Evolutionary conservation across 306 rosid species (phyloP).

Genomic region (Lithocarpus polystachyus): DNA sequence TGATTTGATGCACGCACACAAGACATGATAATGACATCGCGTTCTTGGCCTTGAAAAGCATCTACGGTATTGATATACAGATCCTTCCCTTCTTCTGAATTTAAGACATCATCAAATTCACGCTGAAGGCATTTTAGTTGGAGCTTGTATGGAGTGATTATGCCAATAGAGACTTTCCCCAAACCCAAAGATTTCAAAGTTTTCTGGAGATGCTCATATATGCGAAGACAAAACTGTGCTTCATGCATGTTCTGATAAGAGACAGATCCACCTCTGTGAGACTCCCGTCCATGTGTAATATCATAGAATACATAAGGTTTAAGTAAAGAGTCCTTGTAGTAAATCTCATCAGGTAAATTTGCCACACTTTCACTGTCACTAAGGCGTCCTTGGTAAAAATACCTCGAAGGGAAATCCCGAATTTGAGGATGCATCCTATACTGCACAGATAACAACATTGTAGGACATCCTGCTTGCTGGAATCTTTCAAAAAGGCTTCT

Average conservation of each 20-base stretch:
- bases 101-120: slow-evolving; percentile 81
- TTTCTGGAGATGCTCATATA: slow-evolving; percentile 89
- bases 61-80: slow-evolving; percentile 92
- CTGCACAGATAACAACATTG: slow-evolving; percentile 94
- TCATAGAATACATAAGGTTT: slow-evolving; percentile 87
- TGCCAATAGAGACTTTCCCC: slow-evolving; percentile 79
- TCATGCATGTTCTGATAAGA: slow-evolving; percentile 87
- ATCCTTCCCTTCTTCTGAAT: slow-evolving; percentile 94
- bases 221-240: slow-evolving; percentile 87
- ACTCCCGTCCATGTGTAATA: slow-evolving; percentile 90
- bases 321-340: slow-evolving; percentile 81
- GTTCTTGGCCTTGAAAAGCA: slow-evolving; percentile 99
- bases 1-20: slow-evolving; percentile 95
- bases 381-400: slow-evolving; percentile 95
- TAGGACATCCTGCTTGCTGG: slow-evolving; percentile 94
- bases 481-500: slow-evolving; percentile 97
- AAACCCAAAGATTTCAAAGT: slow-evolving; percentile 54
- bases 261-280: slow-evolving; percentile 96
- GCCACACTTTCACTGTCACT: slow-evolving; percentile 83
- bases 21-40: slow-evolving; percentile 97
- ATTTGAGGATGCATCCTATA: slow-evolving; percentile 98
- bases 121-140: slow-evolving; percentile 96
- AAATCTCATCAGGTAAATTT: slow-evolving; percentile 75
- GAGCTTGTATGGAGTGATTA: slow-evolving; percentile 95
- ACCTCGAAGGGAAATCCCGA: slow-evolving; percentile 94